A percentile compares a stretch with the other conserved stretches of the same genome.
These are phyloP conservation scores for Carex littledalei DNA, from an alignment of 176 grass and related monocot genomes.

Conservation along the genomic window DNA sequence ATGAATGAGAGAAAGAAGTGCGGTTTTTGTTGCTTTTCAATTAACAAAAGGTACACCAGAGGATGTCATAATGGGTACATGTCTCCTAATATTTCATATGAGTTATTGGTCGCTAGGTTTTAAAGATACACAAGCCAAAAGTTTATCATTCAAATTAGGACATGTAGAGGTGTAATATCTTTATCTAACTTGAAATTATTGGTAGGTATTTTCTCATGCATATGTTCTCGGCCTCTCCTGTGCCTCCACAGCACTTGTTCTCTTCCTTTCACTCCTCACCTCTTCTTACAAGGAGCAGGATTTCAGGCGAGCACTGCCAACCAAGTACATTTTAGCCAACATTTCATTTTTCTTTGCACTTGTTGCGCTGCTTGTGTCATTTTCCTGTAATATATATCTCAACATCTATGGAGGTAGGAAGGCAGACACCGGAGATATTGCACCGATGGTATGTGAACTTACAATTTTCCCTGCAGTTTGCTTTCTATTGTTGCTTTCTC, in stretches of 20 bases:
- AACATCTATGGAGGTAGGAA: constrained; percentile 22
- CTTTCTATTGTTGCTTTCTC: background rate
- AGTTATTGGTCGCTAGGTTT: background rate
- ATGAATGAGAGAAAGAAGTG: background rate
- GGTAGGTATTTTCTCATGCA: constrained; percentile 20
- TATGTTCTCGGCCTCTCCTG: constrained; percentile 28
- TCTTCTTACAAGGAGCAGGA: constrained; percentile 27
- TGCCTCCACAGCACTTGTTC: constrained; percentile 18
- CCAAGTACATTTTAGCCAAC: constrained; percentile 18
- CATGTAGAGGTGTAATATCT: background rate
- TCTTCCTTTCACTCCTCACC: constrained; percentile 30
- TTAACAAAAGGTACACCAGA: background rate
- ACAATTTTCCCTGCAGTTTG: constrained; percentile 10
- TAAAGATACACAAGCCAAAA: background rate
- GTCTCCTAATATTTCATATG: background rate
- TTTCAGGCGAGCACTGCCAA: constrained; percentile 16
- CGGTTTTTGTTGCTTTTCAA: background rate
- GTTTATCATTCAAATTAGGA: background rate
- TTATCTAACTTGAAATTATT: background rate
- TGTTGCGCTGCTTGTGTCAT: constrained; percentile 10
- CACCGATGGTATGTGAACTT: constrained; percentile 24
- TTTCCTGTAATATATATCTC: constrained; percentile 27
- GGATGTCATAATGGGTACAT: background rate
- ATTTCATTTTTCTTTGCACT: constrained; percentile 20
- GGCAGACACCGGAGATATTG: background rate